A percentile compares a stretch with the other conserved stretches of the same genome.
phyloP scores from a whole-genome alignment of 768 basidiomycete genomes.

The Russula griseocarnosa region DNA sequence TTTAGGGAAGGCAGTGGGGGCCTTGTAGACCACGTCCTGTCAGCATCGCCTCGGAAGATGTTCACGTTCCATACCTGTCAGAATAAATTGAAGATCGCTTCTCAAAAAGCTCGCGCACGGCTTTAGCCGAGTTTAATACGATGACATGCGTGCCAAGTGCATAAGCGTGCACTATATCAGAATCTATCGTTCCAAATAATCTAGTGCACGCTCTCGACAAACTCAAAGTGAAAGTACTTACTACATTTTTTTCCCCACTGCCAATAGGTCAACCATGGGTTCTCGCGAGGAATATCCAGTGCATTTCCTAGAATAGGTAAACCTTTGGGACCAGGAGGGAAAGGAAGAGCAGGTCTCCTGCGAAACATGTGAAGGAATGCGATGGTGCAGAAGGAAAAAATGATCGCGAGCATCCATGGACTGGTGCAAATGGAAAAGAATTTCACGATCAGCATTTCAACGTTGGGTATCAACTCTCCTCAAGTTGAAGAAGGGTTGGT shows the following conservation, averaged over 20 bases:
- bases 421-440: not conserved
- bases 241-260: constrained; percentile 30
- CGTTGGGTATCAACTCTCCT: not conserved
- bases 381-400: constrained; percentile 4
- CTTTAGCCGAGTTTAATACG: constrained; percentile 39
- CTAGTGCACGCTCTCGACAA: not conserved
- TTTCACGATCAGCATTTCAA: not conserved
- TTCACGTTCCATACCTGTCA: constrained; percentile 18
- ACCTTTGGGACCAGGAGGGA: constrained; percentile 31
- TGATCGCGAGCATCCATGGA: constrained; percentile 3
- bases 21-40: constrained; percentile 3
- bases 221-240: constrained; percentile 1
- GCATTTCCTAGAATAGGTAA: constrained; percentile 30
- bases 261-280: constrained; percentile 28
- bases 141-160: constrained; percentile 22
- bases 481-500: not conserved
- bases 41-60: not conserved
- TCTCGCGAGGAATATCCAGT: constrained; percentile 27
- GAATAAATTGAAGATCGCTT: constrained; percentile 28
- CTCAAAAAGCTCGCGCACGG: constrained; percentile 26
- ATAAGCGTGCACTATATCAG: constrained; percentile 24
- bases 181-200: constrained; percentile 13
- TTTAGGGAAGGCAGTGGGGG: constrained; percentile 20
- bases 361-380: not conserved
- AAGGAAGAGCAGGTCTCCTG: constrained; percentile 15